Percentiles rank a stretch among this genome's conserved stretches.
Evolutionary conservation across 169 alveolate species (phyloP).

Genomic region (Plasmodium reichenowi): DNA sequence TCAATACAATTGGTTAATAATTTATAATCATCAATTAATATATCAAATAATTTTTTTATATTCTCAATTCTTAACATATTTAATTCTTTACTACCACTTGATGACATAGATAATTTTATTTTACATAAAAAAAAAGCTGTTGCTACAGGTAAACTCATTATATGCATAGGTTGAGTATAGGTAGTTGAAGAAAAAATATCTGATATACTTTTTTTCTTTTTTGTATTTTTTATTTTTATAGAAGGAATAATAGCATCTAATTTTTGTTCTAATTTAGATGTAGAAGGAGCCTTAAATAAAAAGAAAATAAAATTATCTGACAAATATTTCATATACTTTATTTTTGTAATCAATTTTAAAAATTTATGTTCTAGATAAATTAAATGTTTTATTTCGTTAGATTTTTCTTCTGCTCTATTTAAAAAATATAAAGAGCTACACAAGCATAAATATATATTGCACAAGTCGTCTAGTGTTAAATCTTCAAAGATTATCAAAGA

Average conservation of each 20-base stretch:
- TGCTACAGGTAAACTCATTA: constrained; percentile 57
- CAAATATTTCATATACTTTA: constrained; percentile 59
- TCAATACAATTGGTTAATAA: constrained; percentile 26
- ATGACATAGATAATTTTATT: constrained; percentile 46
- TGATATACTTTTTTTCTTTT: constrained; percentile 9
- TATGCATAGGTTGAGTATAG: constrained; percentile 4
- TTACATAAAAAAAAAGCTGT: constrained; percentile 65
- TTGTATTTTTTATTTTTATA: constrained; percentile 19
- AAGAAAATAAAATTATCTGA: constrained; percentile 59
- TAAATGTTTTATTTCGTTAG: constrained; percentile 45
- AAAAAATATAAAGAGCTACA: constrained; percentile 44
- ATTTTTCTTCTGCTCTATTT: constrained; percentile 54
- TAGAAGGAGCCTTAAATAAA: constrained; percentile 44
- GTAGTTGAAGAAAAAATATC: constrained; percentile 35
- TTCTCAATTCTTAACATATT: constrained; percentile 44
- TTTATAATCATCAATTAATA: constrained; percentile 29
- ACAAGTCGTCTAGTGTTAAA: constrained; percentile 40
- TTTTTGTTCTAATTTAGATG: constrained; percentile 47
- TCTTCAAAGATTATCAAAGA: constrained; percentile 27
- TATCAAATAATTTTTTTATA: constrained; percentile 26
- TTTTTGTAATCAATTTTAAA: constrained; percentile 32
- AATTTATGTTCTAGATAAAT: constrained; percentile 45
- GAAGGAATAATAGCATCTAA: constrained; percentile 51
- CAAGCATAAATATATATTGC: constrained; percentile 43
- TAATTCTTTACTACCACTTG: constrained; percentile 3